Base-by-base conservation (phyloP, 345 rosid species). In the Syzygium oleosum region DNA sequence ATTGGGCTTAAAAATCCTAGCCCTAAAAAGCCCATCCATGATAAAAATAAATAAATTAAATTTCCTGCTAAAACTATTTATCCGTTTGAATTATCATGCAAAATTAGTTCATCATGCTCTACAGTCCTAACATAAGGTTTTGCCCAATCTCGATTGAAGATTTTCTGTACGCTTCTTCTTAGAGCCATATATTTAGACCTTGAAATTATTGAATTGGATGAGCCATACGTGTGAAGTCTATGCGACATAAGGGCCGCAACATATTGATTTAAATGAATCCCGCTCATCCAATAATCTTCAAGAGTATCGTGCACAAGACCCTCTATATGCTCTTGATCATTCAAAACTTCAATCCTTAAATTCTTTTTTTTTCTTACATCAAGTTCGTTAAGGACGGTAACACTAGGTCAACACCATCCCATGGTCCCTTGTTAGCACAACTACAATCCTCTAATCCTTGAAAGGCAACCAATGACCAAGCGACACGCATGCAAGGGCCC, bases 141-240 rank as follows among this genome's bases (percentile, higher is more conserved):
- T 34, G 23, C 78, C 4, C 23, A 16, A 7, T 31, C 43, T 9
- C 7, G 0, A 68, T 68, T 34, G 46, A 34, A 34, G 3, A 68
- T 9, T 68, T 34, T 17, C 6, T 10, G 11, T 17, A 34, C 17
- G 43, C 21, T 16, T 31, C 43, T 31, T 31, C 12, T 16, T 34
- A 31, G 22, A 65, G 78, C 41, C 41, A 29, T 15, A 29, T 5
- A 29, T 9, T 65, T 31, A 65, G 6, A 65, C 51, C 51, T 51
- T 11, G 51, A 51, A 51, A 51, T 51, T 8, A 51, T 51, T 51
- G 3, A 11, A 51, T 51, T 8, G 3, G 1, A 51, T 51, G 51
- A 51, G 12, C 1, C 5, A 2, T 25, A 25, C 5, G 2, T 13
- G 3, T 12, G 15, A 12, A 52, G 2, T 5, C 0, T 29, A 59